Percentiles rank a stretch among this genome's conserved stretches.
These are phyloP conservation scores for Trypanosoma scelopori DNA, from an alignment of 208 protist species.

Conservation along the genomic window DNA sequence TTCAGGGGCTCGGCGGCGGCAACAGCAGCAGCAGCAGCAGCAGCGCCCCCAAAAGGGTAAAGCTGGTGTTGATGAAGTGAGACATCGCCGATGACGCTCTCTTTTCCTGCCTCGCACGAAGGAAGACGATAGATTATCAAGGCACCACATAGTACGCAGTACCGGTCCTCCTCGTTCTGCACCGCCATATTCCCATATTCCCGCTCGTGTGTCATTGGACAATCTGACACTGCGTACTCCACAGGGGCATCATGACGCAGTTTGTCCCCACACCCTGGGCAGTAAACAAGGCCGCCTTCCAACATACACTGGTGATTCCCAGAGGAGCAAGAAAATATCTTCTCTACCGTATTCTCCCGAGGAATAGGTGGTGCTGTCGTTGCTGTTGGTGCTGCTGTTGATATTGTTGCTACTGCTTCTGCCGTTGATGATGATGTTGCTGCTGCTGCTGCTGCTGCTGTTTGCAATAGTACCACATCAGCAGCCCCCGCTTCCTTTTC, in stretches of 20 bases:
- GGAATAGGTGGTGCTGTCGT: neutral
- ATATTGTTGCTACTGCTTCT: no score
- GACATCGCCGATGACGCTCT: neutral
- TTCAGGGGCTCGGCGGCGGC: no score
- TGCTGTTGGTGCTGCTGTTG: neutral
- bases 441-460: no score
- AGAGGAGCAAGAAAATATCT: neutral
- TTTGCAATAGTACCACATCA: no score
- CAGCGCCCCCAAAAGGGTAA: no score
- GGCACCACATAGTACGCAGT: constrained; percentile 20
- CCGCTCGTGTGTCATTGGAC: constrained; percentile 11
- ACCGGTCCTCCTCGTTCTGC: neutral
- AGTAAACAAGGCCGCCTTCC: constrained; percentile 18
- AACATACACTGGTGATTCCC: constrained; percentile 16
- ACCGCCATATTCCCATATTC: neutral
- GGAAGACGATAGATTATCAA: neutral
- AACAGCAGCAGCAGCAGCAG: no score
- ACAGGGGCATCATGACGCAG: constrained; percentile 2
- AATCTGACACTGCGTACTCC: constrained; percentile 9
- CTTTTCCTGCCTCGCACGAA: neutral
- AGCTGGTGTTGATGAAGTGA: neutral
- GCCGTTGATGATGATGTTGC: no score
- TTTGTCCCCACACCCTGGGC: constrained; percentile 13
- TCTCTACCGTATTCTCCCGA: neutral
- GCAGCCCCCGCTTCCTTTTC: no score